Evolutionary conservation across 306 rosid genomes (phyloP), one percentile per base, ranked within the genome.

Genomic region (Gleditsia sinensis): DNA sequence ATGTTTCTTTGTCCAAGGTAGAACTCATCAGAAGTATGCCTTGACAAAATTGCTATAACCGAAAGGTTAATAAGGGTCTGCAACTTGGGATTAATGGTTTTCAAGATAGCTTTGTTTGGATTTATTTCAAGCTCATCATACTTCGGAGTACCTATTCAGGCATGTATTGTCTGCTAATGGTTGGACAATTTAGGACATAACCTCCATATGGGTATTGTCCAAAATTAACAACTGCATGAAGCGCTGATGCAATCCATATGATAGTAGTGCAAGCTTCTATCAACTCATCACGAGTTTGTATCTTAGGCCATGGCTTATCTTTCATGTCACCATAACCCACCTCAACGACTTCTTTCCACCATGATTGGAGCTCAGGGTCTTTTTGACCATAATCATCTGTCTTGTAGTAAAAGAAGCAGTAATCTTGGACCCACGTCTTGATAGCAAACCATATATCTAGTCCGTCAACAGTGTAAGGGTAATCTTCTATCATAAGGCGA

Each of bases 271-370:
- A 28, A 16, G 39, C 13, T 28, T 57, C 40, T 14, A 57, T 57
- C 37, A 57, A 30, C 6, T 57, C 63, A 1, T 57, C 0, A 28
- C 23, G 40, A 30, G 17, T 57, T 57, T 57, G 33, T 39, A 57
- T 57, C 17, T 28, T 7, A 3, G 63, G 63, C 63, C 63, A 6
- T 57, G n/a, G 20, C 32, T 57, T 39, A 28, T 57, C 21, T 57
- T 27, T 57, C 40, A 5, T 57, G 40, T 57, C 63, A 2, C 63
- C 63, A 57, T 57, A 39, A 28, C 63, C 63, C 8, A 28, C 39
- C 39, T 57, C 11, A 28, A 57, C 63, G 2, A 57, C 21, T 57
- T 57, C 63, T 6, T 30, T 57, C 63, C 63, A 57, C 63, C 63
- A 57, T 0, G 10, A 2, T 28, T 57, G 63, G n/a, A 57, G 63